These are phyloP conservation scores for Spathaspora sp. DNA, from an alignment of 805 yeast genomes.

Conservation along the genomic window DNA sequence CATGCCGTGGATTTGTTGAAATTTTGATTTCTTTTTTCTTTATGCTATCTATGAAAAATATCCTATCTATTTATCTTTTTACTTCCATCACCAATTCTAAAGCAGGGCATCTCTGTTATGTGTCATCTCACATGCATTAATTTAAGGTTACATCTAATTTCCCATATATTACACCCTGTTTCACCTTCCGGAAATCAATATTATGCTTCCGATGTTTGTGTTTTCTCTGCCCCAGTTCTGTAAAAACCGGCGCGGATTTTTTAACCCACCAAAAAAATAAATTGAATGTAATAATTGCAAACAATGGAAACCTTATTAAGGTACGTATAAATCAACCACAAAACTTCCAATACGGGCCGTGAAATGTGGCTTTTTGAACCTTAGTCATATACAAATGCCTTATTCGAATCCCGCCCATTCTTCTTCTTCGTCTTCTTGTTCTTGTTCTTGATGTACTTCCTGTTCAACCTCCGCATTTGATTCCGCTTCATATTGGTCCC, in stretches of 20 bases:
- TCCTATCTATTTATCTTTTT: neutral
- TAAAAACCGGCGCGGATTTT: neutral
- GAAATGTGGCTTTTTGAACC: neutral
- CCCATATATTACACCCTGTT: neutral
- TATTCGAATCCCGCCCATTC: slow-evolving; percentile 16
- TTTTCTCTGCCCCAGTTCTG: neutral
- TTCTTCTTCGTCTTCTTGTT: slow-evolving; percentile 8
- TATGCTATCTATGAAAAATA: neutral
- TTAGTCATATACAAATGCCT: neutral
- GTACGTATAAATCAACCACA: neutral
- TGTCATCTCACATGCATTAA: neutral
- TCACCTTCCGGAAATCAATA: neutral
- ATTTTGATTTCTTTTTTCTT: neutral
- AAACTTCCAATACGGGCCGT: neutral
- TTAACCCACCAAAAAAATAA: neutral
- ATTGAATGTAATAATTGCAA: neutral
- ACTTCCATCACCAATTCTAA: neutral
- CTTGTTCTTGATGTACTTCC: slow-evolving; percentile 1
- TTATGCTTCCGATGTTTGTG: neutral
- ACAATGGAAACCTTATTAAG: neutral
- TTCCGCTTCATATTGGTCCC: neutral
- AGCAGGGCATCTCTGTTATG: neutral
- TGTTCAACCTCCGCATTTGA: neutral
- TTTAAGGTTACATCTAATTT: neutral
- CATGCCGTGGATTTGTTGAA: neutral